phyloP scores from a whole-genome alignment of 2,329 filamentous ascomycete species.

The Fusarium buxicola region DNA sequence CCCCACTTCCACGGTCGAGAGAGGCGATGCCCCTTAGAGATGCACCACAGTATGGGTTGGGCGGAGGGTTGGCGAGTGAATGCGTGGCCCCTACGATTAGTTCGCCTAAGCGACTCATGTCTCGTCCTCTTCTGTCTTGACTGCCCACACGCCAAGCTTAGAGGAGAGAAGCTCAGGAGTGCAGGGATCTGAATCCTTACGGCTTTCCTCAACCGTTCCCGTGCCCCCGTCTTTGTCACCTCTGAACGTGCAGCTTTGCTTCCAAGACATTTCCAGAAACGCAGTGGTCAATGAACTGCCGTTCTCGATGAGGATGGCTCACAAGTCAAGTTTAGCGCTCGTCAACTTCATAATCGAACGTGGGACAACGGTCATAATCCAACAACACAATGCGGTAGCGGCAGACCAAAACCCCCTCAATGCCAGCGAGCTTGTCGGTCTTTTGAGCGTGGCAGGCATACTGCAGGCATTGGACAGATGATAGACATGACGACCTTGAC shows the following conservation, averaged over 20 bases:
- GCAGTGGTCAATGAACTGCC: constrained; percentile 24
- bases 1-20: constrained; percentile 24
- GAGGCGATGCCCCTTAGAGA: constrained; percentile 4
- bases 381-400: constrained; percentile 4
- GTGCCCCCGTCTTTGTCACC: constrained; percentile 31
- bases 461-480: constrained; percentile 34
- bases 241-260: constrained; percentile 26
- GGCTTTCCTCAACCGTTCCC: constrained; percentile 32
- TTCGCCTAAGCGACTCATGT: constrained; percentile 23
- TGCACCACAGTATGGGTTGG: constrained; percentile 9
- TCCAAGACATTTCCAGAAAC: constrained; percentile 23
- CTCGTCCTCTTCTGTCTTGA: constrained; percentile 35
- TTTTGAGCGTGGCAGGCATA: constrained; percentile 31
- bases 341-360: background rate
- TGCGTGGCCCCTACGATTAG: constrained; percentile 31
- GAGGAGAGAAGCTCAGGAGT: constrained; percentile 35
- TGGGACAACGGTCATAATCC: constrained; percentile 1
- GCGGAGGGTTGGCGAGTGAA: constrained; percentile 16
- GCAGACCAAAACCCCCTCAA: constrained; percentile 9
- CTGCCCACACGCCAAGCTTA: constrained; percentile 34
- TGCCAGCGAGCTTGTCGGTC: constrained; percentile 17
- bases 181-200: constrained; percentile 46
- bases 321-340: constrained; percentile 11
- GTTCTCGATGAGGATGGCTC: constrained; percentile 26
- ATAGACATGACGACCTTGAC: constrained; percentile 37